Evolutionary conservation across 2,329 filamentous ascomycete species (phyloP).

Genomic region (Penicillium sp.): DNA sequence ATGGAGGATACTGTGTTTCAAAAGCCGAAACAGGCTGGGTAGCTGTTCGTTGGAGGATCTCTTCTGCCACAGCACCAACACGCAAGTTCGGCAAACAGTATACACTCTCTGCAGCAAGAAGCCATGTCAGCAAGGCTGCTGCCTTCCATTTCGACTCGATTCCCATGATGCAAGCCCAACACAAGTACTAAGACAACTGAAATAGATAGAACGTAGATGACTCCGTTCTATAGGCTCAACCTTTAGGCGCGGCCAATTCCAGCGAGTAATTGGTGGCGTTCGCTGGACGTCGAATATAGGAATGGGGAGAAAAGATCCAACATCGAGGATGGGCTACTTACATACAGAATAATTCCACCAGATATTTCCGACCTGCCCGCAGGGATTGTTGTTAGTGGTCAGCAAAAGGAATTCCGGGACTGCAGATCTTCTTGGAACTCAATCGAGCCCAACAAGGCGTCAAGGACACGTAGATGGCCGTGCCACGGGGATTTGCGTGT

Average conservation of each 20-base stretch:
- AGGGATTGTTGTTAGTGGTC: conserved; percentile 17
- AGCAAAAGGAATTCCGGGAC: conserved; percentile 13
- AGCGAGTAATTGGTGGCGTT: not conserved
- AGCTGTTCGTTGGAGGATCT: conserved; percentile 13
- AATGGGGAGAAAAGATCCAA: not conserved
- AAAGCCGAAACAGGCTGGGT: conserved; percentile 19
- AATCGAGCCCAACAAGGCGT: not conserved
- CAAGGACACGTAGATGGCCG: not conserved
- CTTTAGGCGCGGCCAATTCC: not conserved
- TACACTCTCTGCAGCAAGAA: conserved; percentile 31
- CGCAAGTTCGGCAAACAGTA: conserved; percentile 24
- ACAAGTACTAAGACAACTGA: not conserved
- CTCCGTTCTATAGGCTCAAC: not conserved
- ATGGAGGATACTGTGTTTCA: conserved; percentile 40
- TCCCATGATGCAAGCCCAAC: not conserved
- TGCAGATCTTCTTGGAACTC: conserved; percentile 18
- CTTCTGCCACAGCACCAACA: conserved; percentile 10
- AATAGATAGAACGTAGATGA: not conserved
- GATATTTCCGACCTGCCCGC: not conserved
- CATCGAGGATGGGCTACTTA: not conserved
- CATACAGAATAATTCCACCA: not conserved
- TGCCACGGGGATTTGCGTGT: not conserved
- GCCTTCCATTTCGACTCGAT: conserved; percentile 22
- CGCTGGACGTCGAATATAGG: not conserved
- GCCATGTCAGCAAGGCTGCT: conserved; percentile 37